Percentiles rank a stretch among this genome's conserved stretches.
Evolutionary conservation across 768 basidiomycete genomes (phyloP).

Genomic region (Kwoniella mangroviensis): DNA sequence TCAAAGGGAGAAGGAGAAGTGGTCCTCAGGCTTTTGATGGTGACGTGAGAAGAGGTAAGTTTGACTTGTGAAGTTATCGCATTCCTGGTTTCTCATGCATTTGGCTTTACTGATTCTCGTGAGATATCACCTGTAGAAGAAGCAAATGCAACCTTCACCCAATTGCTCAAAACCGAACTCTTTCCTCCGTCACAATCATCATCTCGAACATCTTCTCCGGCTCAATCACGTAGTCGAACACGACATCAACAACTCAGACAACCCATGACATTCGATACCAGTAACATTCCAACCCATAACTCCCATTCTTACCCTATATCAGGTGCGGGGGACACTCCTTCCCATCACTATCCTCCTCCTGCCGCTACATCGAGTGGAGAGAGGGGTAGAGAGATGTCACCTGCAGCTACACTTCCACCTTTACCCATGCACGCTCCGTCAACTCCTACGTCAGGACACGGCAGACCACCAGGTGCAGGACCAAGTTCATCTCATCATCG

Average conservation of each 20-base stretch:
- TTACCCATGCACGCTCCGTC: slow-evolving; percentile 52
- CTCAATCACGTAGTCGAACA: slow-evolving; percentile 33
- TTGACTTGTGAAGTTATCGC: not conserved
- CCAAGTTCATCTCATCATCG: slow-evolving; percentile 42
- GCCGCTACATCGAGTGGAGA: slow-evolving; percentile 32
- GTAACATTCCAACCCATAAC: slow-evolving; percentile 74
- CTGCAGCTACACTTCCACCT: slow-evolving; percentile 48
- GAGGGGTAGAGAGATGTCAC: slow-evolving; percentile 34
- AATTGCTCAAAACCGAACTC: slow-evolving; percentile 60
- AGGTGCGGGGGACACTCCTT: slow-evolving; percentile 62
- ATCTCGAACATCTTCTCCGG: slow-evolving; percentile 35
- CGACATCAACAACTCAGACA: slow-evolving; percentile 44
- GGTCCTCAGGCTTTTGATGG: slow-evolving; percentile 68
- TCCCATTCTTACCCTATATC: slow-evolving; percentile 70
- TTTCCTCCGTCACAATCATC: slow-evolving; percentile 51
- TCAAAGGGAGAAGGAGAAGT: slow-evolving; percentile 67
- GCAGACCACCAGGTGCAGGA: slow-evolving; percentile 50
- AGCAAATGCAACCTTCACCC: slow-evolving; percentile 60
- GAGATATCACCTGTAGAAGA: slow-evolving; percentile 54
- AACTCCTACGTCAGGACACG: slow-evolving; percentile 50
- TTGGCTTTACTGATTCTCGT: too few species aligned
- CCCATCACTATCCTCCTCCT: slow-evolving; percentile 52
- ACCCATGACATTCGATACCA: slow-evolving; percentile 66
- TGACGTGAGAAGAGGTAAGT: slow-evolving; percentile 32
- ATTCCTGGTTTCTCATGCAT: too few species aligned